Base-by-base conservation (phyloP, 306 rosid species). In the Luffa acutangula region DNA sequence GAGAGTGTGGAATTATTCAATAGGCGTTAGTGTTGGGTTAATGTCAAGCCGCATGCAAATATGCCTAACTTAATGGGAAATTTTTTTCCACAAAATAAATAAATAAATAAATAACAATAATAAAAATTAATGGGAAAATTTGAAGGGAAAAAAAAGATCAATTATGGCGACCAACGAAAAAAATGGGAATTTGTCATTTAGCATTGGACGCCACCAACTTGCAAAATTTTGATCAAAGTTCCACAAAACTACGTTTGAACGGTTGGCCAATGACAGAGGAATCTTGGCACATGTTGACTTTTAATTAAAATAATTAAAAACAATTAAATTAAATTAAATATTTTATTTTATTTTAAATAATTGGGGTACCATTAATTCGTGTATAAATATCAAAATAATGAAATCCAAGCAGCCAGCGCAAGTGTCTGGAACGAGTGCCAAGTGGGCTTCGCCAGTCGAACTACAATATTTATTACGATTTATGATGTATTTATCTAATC, bases 231-330 rank as follows among this genome's bases (percentile, higher is more conserved):
- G 37, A 17, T 69, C 49, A n/a, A 20, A 42, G 9, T 69, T 43
- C 54, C 9, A 6, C 78, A 74, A 3, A 74, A 74, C 62, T 74
- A 74, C 31, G 62, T 74, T 74, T 73, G 77, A 48, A 73, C 59
- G 77, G 46, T 74, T 74, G 48, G 33, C 78, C 17, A 33, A 52
- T 74, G 78, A 17, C 17, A 25, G 11, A 15, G 17, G 78, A 74
- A 74, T 74, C 33, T 74, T 34, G 78, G 78, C 78, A 74, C 78
- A 17, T 74, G 78, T 74, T 51, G 78, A 74, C 78, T 74, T 74
- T 74, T 71, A 71, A 20, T 45, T 25, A 25, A 46, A 48, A 48
- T 31, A 2, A n/a, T 15, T 57, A 15, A 17, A n/a, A n/a, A n/a
- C n/a, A n/a, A n/a, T 53, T 53, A 58, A 49, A 58, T 58, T 20